Evolutionary conservation across 768 basidiomycete genomes (phyloP).

Genomic region (Lactarius deliciosus): DNA sequence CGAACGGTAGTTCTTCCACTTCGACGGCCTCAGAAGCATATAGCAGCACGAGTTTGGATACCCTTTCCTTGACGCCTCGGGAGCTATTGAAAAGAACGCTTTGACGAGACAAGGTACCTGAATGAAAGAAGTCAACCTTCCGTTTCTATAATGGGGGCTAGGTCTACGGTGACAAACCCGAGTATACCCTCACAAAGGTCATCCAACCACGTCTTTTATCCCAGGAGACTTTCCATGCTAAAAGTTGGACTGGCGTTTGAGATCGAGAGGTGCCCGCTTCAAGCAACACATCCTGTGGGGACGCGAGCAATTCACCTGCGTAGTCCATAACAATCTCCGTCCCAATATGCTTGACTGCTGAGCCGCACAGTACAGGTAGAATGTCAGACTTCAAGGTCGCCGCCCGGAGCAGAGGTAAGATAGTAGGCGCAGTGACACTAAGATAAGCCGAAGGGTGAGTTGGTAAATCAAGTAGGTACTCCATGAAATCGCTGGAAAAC

Average conservation of each 20-base stretch:
- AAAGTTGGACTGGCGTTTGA: constrained; percentile 54
- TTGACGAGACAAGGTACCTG: constrained; percentile 70
- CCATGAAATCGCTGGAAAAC: constrained; percentile 80
- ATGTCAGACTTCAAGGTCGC: constrained; percentile 65
- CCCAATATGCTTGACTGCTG: constrained; percentile 77
- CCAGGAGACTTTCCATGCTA: constrained; percentile 91
- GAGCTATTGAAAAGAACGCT: constrained; percentile 61
- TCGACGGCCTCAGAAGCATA: constrained; percentile 77
- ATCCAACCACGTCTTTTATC: constrained; percentile 85
- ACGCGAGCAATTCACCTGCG: constrained; percentile 74
- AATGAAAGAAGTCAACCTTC: constrained; percentile 14
- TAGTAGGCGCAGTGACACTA: constrained; percentile 47
- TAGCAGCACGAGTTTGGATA: constrained; percentile 71
- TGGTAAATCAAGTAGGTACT: constrained; percentile 57
- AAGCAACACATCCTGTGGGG: constrained; percentile 64
- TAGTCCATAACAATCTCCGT: constrained; percentile 82
- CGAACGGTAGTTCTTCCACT: constrained; percentile 76
- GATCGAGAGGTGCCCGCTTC: constrained; percentile 44
- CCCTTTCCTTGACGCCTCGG: constrained; percentile 67
- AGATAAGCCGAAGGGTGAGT: constrained; percentile 65
- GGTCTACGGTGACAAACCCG: constrained; percentile 49
- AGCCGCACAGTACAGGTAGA: constrained; percentile 80
- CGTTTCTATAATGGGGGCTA: constrained; percentile 9
- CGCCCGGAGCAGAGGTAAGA: constrained; percentile 64
- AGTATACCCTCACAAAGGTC: constrained; percentile 89